Base-by-base conservation (phyloP, 2,329 filamentous ascomycete species). In the Xylogone sp. region DNA sequence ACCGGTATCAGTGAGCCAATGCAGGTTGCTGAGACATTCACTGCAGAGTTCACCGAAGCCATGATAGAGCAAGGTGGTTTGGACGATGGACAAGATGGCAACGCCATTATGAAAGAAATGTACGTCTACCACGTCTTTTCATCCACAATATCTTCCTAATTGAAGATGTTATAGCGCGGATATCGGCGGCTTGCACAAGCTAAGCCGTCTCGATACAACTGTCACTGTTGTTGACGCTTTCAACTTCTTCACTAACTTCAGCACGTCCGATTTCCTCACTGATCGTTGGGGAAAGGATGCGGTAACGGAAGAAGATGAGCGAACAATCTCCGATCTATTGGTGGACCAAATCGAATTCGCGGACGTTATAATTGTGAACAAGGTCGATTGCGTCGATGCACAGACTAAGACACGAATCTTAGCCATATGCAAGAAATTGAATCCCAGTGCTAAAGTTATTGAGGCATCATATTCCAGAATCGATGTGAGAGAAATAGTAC, bases 291-390 rank as follows among this genome's bases (percentile, higher is more conserved):
- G 75, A 1, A 66, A 74, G 12, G 75, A 84, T 4, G 82, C 86
- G 22, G 80, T 85, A 1, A 73, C 79, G 4, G 65, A 80, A 0
- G 86, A 90, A 57, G 87, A 90, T 53, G 85, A 90, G 57, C 73
- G 86, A 0, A 89, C 84, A 0, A 86, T 90, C 2, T 88, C 85
- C 0, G 86, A 90, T 57, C 74, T 90, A 0, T 87, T 89, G 77
- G 84, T 88, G 0, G 86, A 90, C 58, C 86, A 90, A 61, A 87
- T 90, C 53, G 87, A 90, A 66, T 90, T 90, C 59, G 85, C 86
- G 0, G 85, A 90, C 57, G 84, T 89, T 6, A 76, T 90, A 13
- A 75, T 89, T 3, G 69, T 89, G 19, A 90, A 90, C 69, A 90
- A 90, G 66, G 62, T 75, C 6, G 60, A 69, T 12, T 45, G 46